A percentile compares a stretch with the other conserved stretches of the same genome.
phyloP scores from a whole-genome alignment of 2,329 filamentous ascomycete species.

The Colletotrichum chrysophilum region DNA sequence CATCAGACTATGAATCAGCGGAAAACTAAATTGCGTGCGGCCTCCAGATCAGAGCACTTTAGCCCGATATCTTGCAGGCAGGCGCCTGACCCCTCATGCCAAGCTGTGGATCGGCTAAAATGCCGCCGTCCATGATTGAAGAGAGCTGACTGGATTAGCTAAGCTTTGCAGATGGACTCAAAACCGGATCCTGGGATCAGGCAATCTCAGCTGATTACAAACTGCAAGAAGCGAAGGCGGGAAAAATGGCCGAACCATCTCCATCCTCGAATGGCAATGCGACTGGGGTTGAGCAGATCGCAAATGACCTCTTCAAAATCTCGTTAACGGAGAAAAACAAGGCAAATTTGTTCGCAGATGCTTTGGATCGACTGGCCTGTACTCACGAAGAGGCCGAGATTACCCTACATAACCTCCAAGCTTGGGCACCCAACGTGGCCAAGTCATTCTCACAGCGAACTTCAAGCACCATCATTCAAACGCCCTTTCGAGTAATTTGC shows the following conservation, averaged over 20 bases:
- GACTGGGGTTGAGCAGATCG: not conserved
- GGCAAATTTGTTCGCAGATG: not conserved
- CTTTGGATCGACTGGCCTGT: not conserved
- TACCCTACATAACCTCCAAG: not conserved
- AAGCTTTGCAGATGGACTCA: not conserved
- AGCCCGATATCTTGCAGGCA: not conserved
- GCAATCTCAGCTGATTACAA: not conserved
- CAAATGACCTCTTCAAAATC: not conserved
- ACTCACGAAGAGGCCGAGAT: not conserved
- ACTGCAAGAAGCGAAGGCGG: not conserved
- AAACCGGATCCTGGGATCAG: not conserved
- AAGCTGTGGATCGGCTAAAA: not conserved
- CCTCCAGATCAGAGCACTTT: not conserved
- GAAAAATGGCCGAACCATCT: not conserved
- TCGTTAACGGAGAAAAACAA: not conserved
- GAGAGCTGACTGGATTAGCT: not conserved
- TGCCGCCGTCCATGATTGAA: not conserved
- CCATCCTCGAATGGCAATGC: not conserved
- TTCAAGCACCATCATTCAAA: not conserved
- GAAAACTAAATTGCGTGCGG: not conserved
- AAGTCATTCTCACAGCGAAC: not conserved
- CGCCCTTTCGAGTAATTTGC: not conserved
- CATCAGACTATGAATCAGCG: not conserved
- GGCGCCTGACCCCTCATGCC: not conserved
- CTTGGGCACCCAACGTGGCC: not conserved